Evolutionary conservation across 441 rosid genomes (phyloP), one percentile per base, ranked within the genome.

Genomic region (Populus trichocarpa): DNA sequence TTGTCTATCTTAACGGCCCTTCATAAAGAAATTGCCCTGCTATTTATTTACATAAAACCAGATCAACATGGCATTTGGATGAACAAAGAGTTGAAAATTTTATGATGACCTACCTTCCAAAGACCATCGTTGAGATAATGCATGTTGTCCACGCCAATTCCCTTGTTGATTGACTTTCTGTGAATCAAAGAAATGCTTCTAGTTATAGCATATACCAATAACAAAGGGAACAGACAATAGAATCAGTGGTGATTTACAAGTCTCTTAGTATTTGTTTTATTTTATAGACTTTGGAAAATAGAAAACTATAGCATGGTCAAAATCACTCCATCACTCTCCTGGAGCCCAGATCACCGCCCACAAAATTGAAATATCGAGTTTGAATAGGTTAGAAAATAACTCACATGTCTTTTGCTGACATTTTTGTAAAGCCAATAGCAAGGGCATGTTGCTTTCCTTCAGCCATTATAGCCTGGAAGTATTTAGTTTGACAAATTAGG

Each of bases 371-470:
- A 50, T 50, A 50, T 50, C 57, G 0, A 5, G 57, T 50, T 50
- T 50, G 32, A 77, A 64, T 40, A 46, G 40, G 70, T 42, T 38
- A 14, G 72, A 74, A 6, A 53, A 59, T 30, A 83, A 88, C 99
- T 88, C 83, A 93, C 99, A 96, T 96, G 86, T 94, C 98, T 68
- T 93, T 96, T 63, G 99, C 98, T 40, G 98, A 88, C 98, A 96
- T 93, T 84, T 94, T 96, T 68, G 98, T 96, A 84, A 89, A 96
- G 81, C 99, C 99, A 59, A 96, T 96, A 4, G 99, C 98, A 71
- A 96, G 93, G 66, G 98, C 96, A 87, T 93, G 97, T 72, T 94
- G 96, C 87, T 96, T 96, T 83, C 99, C 99, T 86, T 94, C 99
- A 73, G 98, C 99, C 93, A 91, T 90, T 78, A 96, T 92, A n/a